Evolutionary conservation across 208 protist genomes (phyloP).

Genomic region (Crithidia mellificae): DNA sequence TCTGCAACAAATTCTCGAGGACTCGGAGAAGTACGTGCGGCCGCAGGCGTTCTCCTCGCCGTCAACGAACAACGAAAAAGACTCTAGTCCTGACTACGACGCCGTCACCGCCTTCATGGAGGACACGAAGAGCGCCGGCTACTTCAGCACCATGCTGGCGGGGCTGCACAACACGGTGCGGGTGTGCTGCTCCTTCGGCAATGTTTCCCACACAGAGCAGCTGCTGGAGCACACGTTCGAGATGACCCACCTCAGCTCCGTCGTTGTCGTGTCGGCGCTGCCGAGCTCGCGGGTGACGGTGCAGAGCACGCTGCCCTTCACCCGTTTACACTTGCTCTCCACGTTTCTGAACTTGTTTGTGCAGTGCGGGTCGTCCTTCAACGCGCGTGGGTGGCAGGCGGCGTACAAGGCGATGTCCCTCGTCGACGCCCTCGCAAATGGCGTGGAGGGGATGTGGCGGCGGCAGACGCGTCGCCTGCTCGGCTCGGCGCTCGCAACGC

Average conservation of each 20-base stretch:
- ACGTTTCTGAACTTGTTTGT: conserved; percentile 73
- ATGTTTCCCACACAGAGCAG: conserved; percentile 60
- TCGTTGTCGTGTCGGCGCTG: conserved; percentile 39
- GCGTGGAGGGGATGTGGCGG: conserved; percentile 73
- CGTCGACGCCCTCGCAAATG: conserved; percentile 78
- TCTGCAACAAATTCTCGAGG: conserved; percentile 44
- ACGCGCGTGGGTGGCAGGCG: conserved; percentile 58
- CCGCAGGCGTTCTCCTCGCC: conserved; percentile 2
- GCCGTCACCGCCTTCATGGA: conserved; percentile 43
- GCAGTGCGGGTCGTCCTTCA: conserved; percentile 61
- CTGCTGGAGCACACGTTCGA: conserved; percentile 69
- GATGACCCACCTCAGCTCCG: conserved; percentile 57
- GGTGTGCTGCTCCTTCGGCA: conserved; percentile 80
- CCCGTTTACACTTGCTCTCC: conserved; percentile 64
- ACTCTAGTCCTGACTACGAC: conserved; percentile 12
- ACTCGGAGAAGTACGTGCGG: conserved; percentile 48
- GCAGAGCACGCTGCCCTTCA: conserved; percentile 40
- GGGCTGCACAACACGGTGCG: conserved; percentile 68
- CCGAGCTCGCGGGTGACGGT: conserved; percentile 41
- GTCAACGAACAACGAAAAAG: conserved; percentile 1
- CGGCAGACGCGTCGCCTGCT: conserved; percentile 40
- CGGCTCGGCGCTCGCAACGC: conserved; percentile 5
- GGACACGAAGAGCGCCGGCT: conserved; percentile 45
- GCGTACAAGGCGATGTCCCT: conserved; percentile 77
- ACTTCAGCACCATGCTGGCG: conserved; percentile 52